Conservation (phyloP, 192 early-diverging fungal species). For the Backusella psychrophila region DNA sequence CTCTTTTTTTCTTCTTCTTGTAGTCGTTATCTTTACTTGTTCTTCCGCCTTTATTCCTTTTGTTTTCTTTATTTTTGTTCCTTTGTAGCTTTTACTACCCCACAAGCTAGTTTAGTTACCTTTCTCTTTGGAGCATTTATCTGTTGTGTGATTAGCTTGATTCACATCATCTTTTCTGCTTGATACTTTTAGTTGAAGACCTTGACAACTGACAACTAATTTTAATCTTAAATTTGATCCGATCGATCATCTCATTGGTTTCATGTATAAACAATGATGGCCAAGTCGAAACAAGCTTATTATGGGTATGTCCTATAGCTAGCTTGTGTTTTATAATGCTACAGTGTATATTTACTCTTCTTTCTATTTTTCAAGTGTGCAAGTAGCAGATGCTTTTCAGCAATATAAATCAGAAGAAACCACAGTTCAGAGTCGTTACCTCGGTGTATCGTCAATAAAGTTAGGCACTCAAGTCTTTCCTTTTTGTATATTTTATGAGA, state of each 20-base stretch:
- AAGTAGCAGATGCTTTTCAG: neutral
- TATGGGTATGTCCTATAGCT: constrained; percentile 2
- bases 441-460: constrained; percentile 9
- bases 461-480: constrained; percentile 2
- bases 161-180: neutral
- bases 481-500: constrained; percentile 18
- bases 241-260: neutral
- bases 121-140: neutral
- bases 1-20: neutral
- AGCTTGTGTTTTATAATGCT: neutral
- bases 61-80: neutral
- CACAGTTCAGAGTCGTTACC: constrained; percentile 4
- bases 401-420: neutral
- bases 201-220: constrained; percentile 2
- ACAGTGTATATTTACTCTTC: neutral
- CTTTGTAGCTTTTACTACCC: neutral
- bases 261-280: constrained; percentile 1
- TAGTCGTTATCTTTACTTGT: neutral
- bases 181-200: neutral
- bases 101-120: neutral
- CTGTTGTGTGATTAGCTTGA: neutral
- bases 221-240: neutral
- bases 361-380: neutral
- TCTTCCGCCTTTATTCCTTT: neutral
- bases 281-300: neutral